Percentiles rank a stretch among this genome's conserved stretches.
Conservation (phyloP, 371 early-diverging fungal genomes). For the Mortierella sp. region DNA sequence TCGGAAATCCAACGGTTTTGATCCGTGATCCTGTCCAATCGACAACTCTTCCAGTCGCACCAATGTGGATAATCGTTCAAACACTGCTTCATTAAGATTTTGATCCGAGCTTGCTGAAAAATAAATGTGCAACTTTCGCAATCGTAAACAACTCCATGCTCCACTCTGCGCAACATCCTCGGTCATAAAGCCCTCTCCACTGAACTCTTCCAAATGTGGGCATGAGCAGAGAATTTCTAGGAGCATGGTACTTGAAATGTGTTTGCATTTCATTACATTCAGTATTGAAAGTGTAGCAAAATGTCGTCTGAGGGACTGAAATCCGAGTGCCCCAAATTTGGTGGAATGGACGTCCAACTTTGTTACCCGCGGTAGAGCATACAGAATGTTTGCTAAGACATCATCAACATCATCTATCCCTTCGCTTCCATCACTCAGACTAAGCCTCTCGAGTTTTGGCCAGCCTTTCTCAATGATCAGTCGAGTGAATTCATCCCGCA, state of each 20-base stretch:
- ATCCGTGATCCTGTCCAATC: neutral
- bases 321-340: neutral
- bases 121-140: neutral
- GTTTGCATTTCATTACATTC: neutral
- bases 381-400: neutral
- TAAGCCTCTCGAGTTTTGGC: neutral
- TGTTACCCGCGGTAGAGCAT: neutral
- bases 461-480: neutral
- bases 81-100: neutral
- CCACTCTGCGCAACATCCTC: neutral
- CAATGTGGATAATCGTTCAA: neutral
- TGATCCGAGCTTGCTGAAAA: neutral
- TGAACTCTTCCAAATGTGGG: neutral
- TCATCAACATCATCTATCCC: neutral
- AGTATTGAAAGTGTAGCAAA: neutral
- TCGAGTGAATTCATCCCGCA: neutral
- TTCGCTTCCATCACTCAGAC: neutral
- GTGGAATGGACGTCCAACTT: neutral
- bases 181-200: neutral
- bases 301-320: neutral
- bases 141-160: neutral
- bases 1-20: neutral
- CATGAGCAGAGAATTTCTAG: neutral
- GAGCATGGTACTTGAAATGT: neutral
- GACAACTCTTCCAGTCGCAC: neutral